Evolutionary conservation across 2,329 filamentous ascomycete genomes (phyloP).

Genomic region (Pochonia chlamydosporia): DNA sequence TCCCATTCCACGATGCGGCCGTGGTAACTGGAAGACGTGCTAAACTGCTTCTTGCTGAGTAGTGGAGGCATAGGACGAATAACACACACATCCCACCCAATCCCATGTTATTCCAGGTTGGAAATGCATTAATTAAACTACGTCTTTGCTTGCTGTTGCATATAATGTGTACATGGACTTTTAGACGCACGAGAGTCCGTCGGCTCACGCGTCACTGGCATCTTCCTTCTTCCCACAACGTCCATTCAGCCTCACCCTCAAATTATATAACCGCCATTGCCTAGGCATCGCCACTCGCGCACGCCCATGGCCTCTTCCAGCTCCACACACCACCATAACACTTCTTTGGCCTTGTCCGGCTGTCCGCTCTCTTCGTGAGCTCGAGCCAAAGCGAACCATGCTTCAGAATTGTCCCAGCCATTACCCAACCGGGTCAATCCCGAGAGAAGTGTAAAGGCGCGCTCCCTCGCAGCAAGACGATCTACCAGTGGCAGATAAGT

Average conservation of each 20-base stretch:
- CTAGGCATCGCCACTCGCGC: conserved; percentile 70
- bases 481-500: conserved; percentile 67
- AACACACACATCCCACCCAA: too few relatives aligned
- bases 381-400: conserved; percentile 83
- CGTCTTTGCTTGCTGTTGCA: too few relatives aligned
- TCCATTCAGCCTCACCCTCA: conserved; percentile 16
- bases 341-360: conserved; percentile 81
- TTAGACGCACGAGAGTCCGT: too few relatives aligned
- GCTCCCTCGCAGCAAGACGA: conserved; percentile 81
- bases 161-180: too few relatives aligned
- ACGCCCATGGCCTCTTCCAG: conserved; percentile 80
- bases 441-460: conserved; percentile 78
- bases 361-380: conserved; percentile 86
- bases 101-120: too few relatives aligned
- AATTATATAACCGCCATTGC: conserved; percentile 58
- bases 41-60: too few relatives aligned
- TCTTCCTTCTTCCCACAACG: too few relatives aligned
- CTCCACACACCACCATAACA: conserved; percentile 96
- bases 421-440: conserved; percentile 77
- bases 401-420: conserved; percentile 89
- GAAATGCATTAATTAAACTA: too few relatives aligned
- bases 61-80: too few relatives aligned
- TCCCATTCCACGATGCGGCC: too few relatives aligned
- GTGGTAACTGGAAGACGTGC: too few relatives aligned
- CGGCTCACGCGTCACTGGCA: too few relatives aligned